A percentile compares a stretch with the other conserved stretches of the same genome.
Evolutionary conservation across 371 early-diverging fungal species (phyloP).

Genomic region (Zychaea mexicana): DNA sequence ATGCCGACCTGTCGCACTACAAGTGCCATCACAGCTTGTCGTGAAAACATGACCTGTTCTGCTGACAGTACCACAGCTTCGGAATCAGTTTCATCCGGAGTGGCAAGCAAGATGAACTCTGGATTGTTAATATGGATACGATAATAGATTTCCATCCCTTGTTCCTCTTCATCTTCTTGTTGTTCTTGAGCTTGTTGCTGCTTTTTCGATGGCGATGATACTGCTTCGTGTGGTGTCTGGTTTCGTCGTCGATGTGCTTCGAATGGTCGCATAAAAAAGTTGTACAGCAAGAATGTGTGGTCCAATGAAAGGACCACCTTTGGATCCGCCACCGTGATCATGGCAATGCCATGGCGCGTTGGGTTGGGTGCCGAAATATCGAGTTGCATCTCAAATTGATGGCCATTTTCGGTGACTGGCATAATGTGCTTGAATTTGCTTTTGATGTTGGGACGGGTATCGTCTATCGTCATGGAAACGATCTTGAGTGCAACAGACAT

Average conservation of each 20-base stretch:
- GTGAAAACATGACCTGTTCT: constrained; percentile 76
- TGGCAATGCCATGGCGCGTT: constrained; percentile 46
- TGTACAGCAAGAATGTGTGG: constrained; percentile 71
- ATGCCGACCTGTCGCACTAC: constrained; percentile 86
- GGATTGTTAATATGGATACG: constrained; percentile 82
- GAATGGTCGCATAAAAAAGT: constrained; percentile 74
- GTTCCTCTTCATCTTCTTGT: constrained; percentile 9
- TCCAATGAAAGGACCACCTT: constrained; percentile 86
- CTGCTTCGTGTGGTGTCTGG: background rate
- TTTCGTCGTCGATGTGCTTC: background rate
- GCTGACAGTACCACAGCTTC: constrained; percentile 90
- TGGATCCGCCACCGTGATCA: constrained; percentile 83
- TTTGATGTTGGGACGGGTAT: constrained; percentile 77
- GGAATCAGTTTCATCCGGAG: constrained; percentile 70
- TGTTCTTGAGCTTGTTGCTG: constrained; percentile 5
- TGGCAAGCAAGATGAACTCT: constrained; percentile 87
- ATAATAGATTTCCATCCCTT: constrained; percentile 52
- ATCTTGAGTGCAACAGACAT: constrained; percentile 74
- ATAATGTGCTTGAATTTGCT: constrained; percentile 89
- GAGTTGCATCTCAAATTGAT: constrained; percentile 45
- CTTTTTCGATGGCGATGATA: background rate
- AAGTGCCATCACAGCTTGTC: constrained; percentile 74
- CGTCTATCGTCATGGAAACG: constrained; percentile 74
- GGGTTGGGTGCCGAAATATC: constrained; percentile 45
- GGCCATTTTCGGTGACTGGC: constrained; percentile 44